Evolutionary conservation across 176 grass and related monocot genomes (phyloP).

Genomic region (Carex cristatella): DNA sequence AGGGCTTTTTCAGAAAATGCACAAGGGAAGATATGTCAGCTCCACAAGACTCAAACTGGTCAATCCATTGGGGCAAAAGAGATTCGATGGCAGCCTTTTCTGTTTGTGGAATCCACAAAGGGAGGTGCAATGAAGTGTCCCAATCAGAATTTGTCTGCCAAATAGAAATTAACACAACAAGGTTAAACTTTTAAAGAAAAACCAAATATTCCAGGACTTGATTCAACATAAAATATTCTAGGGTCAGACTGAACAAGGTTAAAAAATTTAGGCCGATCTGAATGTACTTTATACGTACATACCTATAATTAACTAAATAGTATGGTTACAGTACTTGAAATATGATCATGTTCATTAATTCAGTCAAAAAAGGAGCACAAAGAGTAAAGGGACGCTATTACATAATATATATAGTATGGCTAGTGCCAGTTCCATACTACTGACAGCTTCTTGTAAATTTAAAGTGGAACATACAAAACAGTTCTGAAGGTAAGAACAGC

Average conservation of each 20-base stretch:
- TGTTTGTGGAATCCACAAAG: conserved; percentile 60
- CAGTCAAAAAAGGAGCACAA: background rate
- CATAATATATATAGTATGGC: background rate
- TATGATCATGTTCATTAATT: background rate
- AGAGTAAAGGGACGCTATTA: background rate
- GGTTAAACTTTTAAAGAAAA: background rate
- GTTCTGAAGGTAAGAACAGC: background rate
- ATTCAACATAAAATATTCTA: background rate
- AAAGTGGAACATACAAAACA: background rate
- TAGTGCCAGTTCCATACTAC: background rate
- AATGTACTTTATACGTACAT: background rate
- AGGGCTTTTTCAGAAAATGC: conserved; percentile 47
- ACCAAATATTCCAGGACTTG: background rate
- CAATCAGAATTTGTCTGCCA: conserved; percentile 28
- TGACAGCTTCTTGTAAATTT: background rate
- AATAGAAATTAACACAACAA: conserved; percentile 6
- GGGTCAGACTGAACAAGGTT: background rate
- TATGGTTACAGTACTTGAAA: background rate
- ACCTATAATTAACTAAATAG: background rate
- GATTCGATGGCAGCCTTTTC: conserved; percentile 74
- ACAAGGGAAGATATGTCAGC: conserved; percentile 73
- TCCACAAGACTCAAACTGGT: conserved; percentile 63
- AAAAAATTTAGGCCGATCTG: background rate
- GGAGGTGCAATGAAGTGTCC: conserved; percentile 82
- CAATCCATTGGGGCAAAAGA: conserved; percentile 53